These are phyloP conservation scores for Lactarius hatsudake DNA, from an alignment of 768 basidiomycete genomes.

Conservation along the genomic window DNA sequence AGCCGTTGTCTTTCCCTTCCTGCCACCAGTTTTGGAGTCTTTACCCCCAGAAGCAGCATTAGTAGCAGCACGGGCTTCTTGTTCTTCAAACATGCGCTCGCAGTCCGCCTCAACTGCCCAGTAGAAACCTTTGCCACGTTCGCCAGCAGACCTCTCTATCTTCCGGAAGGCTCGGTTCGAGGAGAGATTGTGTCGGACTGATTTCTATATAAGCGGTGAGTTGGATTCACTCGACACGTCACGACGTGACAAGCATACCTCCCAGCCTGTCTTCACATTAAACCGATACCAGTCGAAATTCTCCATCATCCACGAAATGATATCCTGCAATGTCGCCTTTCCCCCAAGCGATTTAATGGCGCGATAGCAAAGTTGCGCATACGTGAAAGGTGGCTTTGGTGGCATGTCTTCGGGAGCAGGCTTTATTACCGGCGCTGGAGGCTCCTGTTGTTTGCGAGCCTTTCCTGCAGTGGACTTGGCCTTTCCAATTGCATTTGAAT, in stretches of 20 bases:
- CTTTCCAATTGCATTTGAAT: conserved; percentile 54
- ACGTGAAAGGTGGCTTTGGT: conserved; percentile 86
- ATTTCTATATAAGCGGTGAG: conserved; percentile 48
- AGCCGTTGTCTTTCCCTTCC: conserved; percentile 55
- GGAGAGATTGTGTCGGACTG: conserved; percentile 93
- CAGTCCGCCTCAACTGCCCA: conserved; percentile 85
- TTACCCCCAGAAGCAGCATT: conserved; percentile 34
- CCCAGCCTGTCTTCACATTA: conserved; percentile 83
- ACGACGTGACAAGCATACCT: conserved; percentile 51
- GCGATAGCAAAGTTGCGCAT: conserved; percentile 87
- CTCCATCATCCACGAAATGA: conserved; percentile 87
- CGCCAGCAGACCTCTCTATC: conserved; percentile 78
- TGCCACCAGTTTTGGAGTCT: conserved; percentile 43
- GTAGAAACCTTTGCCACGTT: conserved; percentile 88
- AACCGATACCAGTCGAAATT: conserved; percentile 89
- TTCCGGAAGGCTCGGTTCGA: conserved; percentile 91
- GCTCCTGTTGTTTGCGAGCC: conserved; percentile 24
- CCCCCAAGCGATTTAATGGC: conserved; percentile 80
- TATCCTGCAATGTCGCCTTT: conserved; percentile 88
- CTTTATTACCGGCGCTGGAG: conserved; percentile 38
- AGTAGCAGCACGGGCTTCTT: conserved; percentile 48
- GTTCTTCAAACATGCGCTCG: conserved; percentile 67
- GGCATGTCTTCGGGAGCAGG: conserved; percentile 75
- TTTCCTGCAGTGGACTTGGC: conserved; percentile 18
- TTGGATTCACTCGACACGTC: conserved; percentile 6